Evolutionary conservation across 2,329 filamentous ascomycete species (phyloP), one percentile per base, ranked within the genome.

Genomic region (Fusarium staphyleae): DNA sequence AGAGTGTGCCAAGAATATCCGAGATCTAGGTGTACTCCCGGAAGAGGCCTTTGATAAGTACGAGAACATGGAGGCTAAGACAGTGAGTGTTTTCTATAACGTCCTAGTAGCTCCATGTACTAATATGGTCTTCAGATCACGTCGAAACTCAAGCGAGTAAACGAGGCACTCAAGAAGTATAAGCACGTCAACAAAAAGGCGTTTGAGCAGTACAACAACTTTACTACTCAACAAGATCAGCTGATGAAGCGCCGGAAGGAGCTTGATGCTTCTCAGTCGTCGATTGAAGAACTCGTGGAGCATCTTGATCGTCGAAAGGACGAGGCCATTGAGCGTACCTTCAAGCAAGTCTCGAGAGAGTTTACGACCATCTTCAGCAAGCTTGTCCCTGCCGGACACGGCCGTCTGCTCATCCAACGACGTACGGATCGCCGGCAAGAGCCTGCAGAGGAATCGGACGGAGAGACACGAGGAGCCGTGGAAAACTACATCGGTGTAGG

Each of bases 141-240:
- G n/a, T 78, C 77, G 33, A 87, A 88, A 50, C 84, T 98, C 18
- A 92, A 95, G 76, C 96, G 93, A 69, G 91, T 93, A 68, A 96
- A 96, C 60, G 91, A 96, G 66, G 87, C 90, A 0, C 81, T 98
- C 48, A 98, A 98, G 77, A 96, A 97, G 72, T 98, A 95, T 77
- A 91, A 92, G 48, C 91, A 97, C 68, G 93, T 99, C 77, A 99
- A 99, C 83, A 99, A 98, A 78, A 98, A 99, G 77, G 95, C 95
- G 0, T 96, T 98, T 70, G 96, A 99, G 75, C 95, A 99, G 73
- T 99, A 98, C 78, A 96, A 93, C 77, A 96, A 88, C 76, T 99
- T 98, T 72, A 97, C 93, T 7, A 89, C 87, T 43, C 91, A 97
- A 74, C 89, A 96, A 51, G 93, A 96, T 57, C 88, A 89, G 16